A percentile compares a stretch with the other conserved stretches of the same genome.
phyloP scores from a whole-genome alignment of 2,329 filamentous ascomycete genomes.

The Hypoxylon sp. region DNA sequence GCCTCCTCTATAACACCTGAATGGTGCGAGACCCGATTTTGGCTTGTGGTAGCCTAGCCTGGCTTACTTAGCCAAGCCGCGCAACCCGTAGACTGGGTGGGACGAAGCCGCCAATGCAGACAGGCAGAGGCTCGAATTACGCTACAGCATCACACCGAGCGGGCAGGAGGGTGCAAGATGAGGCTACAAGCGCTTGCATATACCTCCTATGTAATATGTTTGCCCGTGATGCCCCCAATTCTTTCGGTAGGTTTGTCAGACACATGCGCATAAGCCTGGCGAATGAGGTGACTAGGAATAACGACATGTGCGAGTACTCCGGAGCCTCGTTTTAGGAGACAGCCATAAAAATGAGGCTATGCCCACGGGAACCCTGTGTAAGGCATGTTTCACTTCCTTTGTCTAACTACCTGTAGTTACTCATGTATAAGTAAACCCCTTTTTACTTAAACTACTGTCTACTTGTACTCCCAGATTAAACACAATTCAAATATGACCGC shows the following conservation, averaged over 20 bases:
- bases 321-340: constrained; percentile 1
- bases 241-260: constrained; percentile 14
- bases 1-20: neutral
- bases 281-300: neutral
- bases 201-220: neutral
- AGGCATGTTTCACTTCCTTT: neutral
- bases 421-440: constrained; percentile 7
- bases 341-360: neutral
- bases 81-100: neutral
- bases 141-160: neutral
- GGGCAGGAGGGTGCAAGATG: neutral
- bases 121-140: constrained; percentile 5
- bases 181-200: constrained; percentile 11
- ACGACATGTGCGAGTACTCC: constrained; percentile 3
- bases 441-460: neutral
- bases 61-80: neutral
- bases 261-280: neutral
- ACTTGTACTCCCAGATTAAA: neutral
- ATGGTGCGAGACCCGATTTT: constrained; percentile 1
- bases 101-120: neutral
- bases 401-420: neutral
- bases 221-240: constrained; percentile 6
- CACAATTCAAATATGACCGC: constrained; percentile 17
- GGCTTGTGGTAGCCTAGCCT: neutral
- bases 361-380: neutral